A percentile compares a stretch with the other conserved stretches of the same genome.
Evolutionary conservation across 164 flowering plant species (phyloP).

Genomic region (Brasenia schreberi): DNA sequence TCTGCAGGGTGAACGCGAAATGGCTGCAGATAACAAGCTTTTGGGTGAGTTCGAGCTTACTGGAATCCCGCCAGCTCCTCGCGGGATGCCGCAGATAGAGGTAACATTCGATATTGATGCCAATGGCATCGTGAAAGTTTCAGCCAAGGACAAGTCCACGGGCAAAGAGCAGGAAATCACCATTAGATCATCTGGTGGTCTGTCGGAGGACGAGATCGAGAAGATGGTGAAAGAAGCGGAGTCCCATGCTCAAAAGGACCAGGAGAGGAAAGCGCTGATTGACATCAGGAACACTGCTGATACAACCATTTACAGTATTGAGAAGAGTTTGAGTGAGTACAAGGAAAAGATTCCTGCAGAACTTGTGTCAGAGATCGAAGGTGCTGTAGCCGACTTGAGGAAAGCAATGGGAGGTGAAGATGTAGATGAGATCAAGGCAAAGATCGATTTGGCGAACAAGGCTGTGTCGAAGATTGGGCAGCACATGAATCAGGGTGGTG

Average conservation of each 20-base stretch:
- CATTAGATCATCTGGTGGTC: constrained; percentile 34
- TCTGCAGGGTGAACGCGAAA: constrained; percentile 18
- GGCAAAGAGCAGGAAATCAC: constrained; percentile 16
- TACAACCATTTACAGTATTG: constrained; percentile 8
- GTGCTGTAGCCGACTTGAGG: constrained; percentile 4
- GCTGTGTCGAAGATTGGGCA: constrained; percentile 15
- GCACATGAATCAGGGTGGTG: constrained; percentile 7
- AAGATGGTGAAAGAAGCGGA: constrained; percentile 30
- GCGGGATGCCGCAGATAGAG: constrained; percentile 23
- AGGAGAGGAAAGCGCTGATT: constrained; percentile 8
- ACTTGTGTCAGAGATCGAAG: constrained; percentile 5
- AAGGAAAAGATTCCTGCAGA: constrained; percentile 6
- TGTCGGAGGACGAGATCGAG: constrained; percentile 39
- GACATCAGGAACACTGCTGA: constrained; percentile 7
- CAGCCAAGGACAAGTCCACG: constrained; percentile 18
- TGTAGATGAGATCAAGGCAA: constrained; percentile 4
- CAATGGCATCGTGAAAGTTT: constrained; percentile 23
- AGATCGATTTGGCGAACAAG: constrained; percentile 9
- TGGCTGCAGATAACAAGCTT: constrained; percentile 7
- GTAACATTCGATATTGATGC: constrained; percentile 27
- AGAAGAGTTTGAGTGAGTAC: constrained; percentile 8
- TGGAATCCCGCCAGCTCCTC: constrained; percentile 16
- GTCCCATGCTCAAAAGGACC: constrained; percentile 10
- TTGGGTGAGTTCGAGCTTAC: constrained; percentile 13
- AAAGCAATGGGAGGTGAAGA: constrained; percentile 6